Conservation (phyloP, 495 filamentous ascomycete genomes). For the Tuber borchii region DNA sequence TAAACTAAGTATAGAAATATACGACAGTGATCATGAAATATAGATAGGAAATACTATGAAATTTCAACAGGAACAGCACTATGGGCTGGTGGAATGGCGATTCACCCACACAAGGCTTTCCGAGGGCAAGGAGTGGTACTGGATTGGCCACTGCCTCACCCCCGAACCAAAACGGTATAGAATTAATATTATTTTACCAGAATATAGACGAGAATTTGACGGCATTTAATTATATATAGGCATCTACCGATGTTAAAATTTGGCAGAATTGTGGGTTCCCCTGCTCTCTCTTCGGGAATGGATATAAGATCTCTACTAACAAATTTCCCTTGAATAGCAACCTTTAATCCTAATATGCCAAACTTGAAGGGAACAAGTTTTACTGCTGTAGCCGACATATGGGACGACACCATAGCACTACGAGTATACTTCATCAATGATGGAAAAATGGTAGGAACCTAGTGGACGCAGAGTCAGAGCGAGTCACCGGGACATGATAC, state of each 20-base stretch:
- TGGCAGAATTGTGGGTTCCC: background rate
- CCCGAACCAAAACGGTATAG: background rate
- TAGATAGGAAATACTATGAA: too few species aligned
- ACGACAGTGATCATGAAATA: too few species aligned
- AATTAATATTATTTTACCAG: background rate
- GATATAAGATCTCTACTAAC: background rate
- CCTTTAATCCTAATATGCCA: background rate
- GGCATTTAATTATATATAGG: background rate
- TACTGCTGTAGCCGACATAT: background rate
- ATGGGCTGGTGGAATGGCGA: too few species aligned
- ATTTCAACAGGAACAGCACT: too few species aligned
- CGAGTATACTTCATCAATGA: background rate
- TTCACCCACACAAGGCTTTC: too few species aligned
- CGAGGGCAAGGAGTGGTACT: background rate
- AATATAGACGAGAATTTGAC: background rate
- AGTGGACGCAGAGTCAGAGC: background rate
- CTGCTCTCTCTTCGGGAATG: background rate
- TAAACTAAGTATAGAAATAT: too few species aligned
- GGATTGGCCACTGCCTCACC: background rate
- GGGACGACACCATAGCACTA: background rate
- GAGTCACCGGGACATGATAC: too few species aligned
- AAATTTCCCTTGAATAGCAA: background rate
- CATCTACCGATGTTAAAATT: background rate
- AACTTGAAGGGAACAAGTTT: background rate
- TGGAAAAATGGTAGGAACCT: background rate